A percentile compares a stretch with the other conserved stretches of the same genome.
Evolutionary conservation across 2,329 filamentous ascomycete species (phyloP).

Genomic region (Hypoxylon sp.): DNA sequence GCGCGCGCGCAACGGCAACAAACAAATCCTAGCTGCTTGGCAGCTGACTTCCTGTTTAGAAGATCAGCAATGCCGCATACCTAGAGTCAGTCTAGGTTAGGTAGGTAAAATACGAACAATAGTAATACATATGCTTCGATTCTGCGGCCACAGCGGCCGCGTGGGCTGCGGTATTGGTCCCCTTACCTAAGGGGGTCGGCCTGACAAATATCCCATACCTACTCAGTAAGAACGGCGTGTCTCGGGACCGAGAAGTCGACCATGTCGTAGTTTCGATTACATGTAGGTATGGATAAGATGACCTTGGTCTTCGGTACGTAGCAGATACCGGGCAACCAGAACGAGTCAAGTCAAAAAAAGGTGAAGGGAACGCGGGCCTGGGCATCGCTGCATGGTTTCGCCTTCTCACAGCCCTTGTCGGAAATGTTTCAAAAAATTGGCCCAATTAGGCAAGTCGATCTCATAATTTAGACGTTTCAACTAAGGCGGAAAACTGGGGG

Average conservation of each 20-base stretch:
- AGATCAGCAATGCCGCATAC: conserved; percentile 35
- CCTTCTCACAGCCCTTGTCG: conserved; percentile 45
- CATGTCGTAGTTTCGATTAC: conserved; percentile 28
- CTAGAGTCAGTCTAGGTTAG: conserved; percentile 38
- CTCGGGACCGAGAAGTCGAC: conserved; percentile 39
- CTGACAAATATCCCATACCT: conserved; percentile 25
- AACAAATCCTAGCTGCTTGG: conserved; percentile 45
- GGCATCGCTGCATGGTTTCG: conserved; percentile 39
- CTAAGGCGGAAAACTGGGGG: conserved; percentile 50
- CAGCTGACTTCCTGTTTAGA: conserved; percentile 46
- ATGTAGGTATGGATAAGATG: conserved; percentile 26
- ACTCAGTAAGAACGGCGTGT: conserved; percentile 37
- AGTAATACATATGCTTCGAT: conserved; percentile 42
- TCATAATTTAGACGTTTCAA: conserved; percentile 52
- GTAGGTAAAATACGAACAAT: conserved; percentile 44
- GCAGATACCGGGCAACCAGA: conserved; percentile 25
- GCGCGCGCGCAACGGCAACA: conserved; percentile 40
- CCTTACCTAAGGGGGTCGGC: conserved; percentile 32
- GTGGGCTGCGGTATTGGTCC: conserved; percentile 33
- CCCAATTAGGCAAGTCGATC: conserved; percentile 53
- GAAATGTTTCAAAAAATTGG: conserved; percentile 44
- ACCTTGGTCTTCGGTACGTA: conserved; percentile 1
- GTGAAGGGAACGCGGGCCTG: conserved; percentile 9
- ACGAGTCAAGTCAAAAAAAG: conserved; percentile 6
- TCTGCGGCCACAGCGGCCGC: conserved; percentile 33